Evolutionary conservation across 768 basidiomycete species (phyloP).

Genomic region (Agrocybe pediades): DNA sequence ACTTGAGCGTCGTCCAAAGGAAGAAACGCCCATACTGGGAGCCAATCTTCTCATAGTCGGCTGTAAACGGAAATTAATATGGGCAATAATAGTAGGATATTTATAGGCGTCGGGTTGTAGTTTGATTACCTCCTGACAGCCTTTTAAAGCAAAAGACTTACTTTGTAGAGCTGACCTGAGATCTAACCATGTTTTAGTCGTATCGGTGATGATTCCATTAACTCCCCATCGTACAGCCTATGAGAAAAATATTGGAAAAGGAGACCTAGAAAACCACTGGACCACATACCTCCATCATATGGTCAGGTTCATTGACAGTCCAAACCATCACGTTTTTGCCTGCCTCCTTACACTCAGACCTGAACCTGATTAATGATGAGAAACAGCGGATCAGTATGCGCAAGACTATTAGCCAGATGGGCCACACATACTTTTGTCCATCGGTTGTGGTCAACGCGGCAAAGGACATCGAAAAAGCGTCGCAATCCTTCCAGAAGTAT

Average conservation of each 20-base stretch:
- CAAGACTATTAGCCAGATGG: background rate
- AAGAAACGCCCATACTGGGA: constrained; percentile 67
- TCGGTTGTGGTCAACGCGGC: constrained; percentile 67
- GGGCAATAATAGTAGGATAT: background rate
- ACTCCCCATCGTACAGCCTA: constrained; percentile 82
- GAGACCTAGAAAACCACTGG: background rate
- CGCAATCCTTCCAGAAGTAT: constrained; percentile 88
- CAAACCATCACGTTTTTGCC: constrained; percentile 91
- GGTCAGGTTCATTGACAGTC: constrained; percentile 90
- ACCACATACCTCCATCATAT: constrained; percentile 83
- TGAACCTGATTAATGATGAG: constrained; percentile 55
- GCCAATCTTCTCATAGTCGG: constrained; percentile 66
- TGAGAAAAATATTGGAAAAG: constrained; percentile 4
- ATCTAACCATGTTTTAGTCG: constrained; percentile 68
- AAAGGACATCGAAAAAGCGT: constrained; percentile 88
- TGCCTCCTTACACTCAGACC: constrained; percentile 71
- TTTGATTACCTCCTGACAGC: background rate
- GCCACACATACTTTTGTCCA: constrained; percentile 63
- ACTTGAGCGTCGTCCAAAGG: constrained; percentile 69
- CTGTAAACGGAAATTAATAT: constrained; percentile 31
- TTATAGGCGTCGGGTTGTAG: background rate
- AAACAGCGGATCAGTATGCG: constrained; percentile 3
- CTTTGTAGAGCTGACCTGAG: constrained; percentile 59
- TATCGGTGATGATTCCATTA: constrained; percentile 77
- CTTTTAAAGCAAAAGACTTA: constrained; percentile 28